Evolutionary conservation across 352 stramenopile species (phyloP), one percentile per base, ranked within the genome.

Genomic region (Phytopythium chamaehyphon): DNA sequence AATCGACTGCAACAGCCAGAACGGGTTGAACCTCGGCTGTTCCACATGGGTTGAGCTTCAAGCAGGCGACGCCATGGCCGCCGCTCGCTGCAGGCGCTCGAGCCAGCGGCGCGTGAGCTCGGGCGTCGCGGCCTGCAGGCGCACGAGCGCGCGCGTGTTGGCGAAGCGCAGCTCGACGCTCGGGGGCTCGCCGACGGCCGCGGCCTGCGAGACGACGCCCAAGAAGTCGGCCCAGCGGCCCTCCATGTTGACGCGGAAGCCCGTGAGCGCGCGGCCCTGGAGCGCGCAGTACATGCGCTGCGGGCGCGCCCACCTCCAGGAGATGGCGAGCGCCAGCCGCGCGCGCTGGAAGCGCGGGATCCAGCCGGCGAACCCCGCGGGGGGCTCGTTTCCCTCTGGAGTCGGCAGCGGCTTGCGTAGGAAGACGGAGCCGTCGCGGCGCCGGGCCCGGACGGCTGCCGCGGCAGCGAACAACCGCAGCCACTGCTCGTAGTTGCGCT

Each of bases 171-270:
- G 15, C 16, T 73, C 55, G 26, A 77, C 22, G 47, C 65, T 66
- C 6, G 16, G 5, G 3, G 18, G 18, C 2, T 21, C 4, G 8
- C 23, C 18, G 44, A 60, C 36, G 15, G 40, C 21, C 2, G 31
- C 18, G 23, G 56, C 49, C 1, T 35, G n/a, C 15, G 40, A 44
- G 37, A 82, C 53, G 26, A 61, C 59, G 23, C 67, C 71, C 35
- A 55, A 57, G 26, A 76, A 11, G 44, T 69, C 64, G 2, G 56
- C 65, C 59, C 68, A 73, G 18, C 67, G 63, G 12, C 71, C 68
- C 51, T 76, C 71, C 7, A 66, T 44, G 42, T 82, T 78, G 52
- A 82, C 36, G 24, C 52, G 38, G 39, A 82, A 82, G 6, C 43
- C 54, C 14, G 71, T 62, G 23, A 82, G 48, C 8, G 64, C 45